Conservation (phyloP, 1,139 yeast species). For the Candida sanyaensis region DNA sequence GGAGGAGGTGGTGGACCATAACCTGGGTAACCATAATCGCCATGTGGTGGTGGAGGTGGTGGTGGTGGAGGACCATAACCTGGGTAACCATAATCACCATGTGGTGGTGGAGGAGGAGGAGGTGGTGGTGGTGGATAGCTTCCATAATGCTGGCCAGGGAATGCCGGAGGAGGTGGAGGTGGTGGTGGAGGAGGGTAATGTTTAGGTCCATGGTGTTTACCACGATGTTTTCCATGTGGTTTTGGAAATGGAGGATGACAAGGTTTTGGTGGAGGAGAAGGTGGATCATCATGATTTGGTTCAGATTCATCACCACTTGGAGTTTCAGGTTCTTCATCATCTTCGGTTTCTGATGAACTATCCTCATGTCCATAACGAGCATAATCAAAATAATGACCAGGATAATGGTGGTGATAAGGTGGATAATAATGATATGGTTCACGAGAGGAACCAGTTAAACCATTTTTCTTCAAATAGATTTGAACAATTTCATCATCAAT, state of each 20-base stretch:
- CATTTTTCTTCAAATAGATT: neutral
- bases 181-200: conserved; percentile 6
- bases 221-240: neutral
- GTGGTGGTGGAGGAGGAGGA: conserved; percentile 5
- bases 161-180: conserved; percentile 6
- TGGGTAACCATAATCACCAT: conserved; percentile 6
- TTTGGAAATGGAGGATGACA: no score
- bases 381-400: neutral
- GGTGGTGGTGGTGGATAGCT: conserved; percentile 2
- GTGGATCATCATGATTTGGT: neutral
- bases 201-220: neutral
- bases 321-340: neutral
- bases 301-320: neutral
- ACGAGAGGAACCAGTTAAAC: neutral
- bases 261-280: neutral
- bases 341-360: neutral
- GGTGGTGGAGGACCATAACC: neutral
- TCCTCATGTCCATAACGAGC: neutral
- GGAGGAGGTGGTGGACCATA: no score
- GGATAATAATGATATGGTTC: neutral
- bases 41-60: conserved; percentile 17
- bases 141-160: conserved; percentile 2
- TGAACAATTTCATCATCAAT: neutral
- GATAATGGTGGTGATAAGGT: neutral
- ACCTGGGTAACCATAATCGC: no score